A percentile compares a stretch with the other conserved stretches of the same genome.
These are phyloP conservation scores for Colletotrichum brevisporum DNA, from an alignment of 2,329 filamentous ascomycete genomes.

Conservation along the genomic window DNA sequence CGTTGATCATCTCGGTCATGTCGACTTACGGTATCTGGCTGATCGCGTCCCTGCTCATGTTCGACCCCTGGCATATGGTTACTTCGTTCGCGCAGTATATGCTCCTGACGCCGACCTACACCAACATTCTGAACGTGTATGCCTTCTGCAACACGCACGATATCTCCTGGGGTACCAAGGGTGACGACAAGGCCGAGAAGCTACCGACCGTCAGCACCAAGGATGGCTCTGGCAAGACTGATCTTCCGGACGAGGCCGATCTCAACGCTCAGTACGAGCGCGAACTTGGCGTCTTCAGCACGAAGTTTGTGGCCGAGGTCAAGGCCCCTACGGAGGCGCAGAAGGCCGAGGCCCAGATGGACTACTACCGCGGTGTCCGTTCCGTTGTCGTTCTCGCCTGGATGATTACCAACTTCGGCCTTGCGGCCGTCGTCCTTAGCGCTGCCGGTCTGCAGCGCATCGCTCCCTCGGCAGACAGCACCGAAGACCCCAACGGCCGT, in stretches of 20 bases:
- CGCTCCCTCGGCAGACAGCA: slow-evolving; percentile 57
- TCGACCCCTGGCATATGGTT: slow-evolving; percentile 99
- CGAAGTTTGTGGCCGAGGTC: slow-evolving; percentile 82
- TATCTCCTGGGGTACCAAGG: slow-evolving; percentile 98
- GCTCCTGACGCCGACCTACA: slow-evolving; percentile 94
- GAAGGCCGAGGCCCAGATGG: slow-evolving; percentile 87
- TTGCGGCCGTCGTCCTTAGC: slow-evolving; percentile 88
- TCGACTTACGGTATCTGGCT: slow-evolving; percentile 96
- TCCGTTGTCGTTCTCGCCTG: slow-evolving; percentile 92
- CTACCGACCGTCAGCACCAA: slow-evolving; percentile 91
- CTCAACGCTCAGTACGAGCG: slow-evolving; percentile 95
- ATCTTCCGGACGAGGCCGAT: slow-evolving; percentile 94
- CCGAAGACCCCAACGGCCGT: slow-evolving; percentile 64
- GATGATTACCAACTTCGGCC: slow-evolving; percentile 96
- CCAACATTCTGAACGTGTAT: slow-evolving; percentile 99
- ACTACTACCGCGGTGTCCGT: slow-evolving; percentile 98
- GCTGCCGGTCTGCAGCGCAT: slow-evolving; percentile 85
- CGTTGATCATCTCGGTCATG: slow-evolving; percentile 90
- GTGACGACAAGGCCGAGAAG: slow-evolving; percentile 95
- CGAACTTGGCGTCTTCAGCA: slow-evolving; percentile 80
- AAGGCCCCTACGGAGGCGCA: slow-evolving; percentile 68
- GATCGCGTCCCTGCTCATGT: slow-evolving; percentile 90
- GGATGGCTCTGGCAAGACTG: slow-evolving; percentile 90
- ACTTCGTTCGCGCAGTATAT: slow-evolving; percentile 97
- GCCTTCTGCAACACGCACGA: slow-evolving; percentile 99